A percentile compares a stretch with the other conserved stretches of the same genome.
Conservation (phyloP, 202 grass and related monocot genomes). For the Carex arenaria region DNA sequence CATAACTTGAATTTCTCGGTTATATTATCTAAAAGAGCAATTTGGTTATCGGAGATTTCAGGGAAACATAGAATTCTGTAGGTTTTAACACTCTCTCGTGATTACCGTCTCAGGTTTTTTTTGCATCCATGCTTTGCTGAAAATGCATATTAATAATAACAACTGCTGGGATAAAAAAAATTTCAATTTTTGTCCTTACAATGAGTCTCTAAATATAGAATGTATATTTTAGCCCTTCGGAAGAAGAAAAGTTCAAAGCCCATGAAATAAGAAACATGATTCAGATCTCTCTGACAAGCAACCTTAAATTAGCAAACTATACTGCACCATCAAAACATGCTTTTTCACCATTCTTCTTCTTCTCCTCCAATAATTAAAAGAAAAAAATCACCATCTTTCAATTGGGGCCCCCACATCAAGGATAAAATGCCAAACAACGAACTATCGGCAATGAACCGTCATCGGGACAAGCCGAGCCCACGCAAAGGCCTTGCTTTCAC, state of each 20-base stretch:
- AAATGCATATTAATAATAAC: background rate
- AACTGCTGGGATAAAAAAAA: background rate
- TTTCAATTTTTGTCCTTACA: background rate
- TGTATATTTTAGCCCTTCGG: background rate
- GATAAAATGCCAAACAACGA: constrained; percentile 12
- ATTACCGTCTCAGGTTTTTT: background rate
- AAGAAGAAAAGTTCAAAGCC: background rate
- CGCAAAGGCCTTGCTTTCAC: constrained; percentile 37
- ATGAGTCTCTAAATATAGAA: constrained; percentile 6
- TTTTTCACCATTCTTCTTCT: background rate
- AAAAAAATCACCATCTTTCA: background rate
- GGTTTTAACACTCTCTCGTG: background rate
- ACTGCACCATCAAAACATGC: constrained; percentile 2
- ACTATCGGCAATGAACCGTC: constrained; percentile 4
- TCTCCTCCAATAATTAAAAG: background rate
- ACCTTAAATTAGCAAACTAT: constrained; percentile 18
- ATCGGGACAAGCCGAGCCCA: background rate
- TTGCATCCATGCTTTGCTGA: background rate
- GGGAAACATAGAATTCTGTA: background rate
- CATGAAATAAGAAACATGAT: constrained; percentile 12
- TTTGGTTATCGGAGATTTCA: background rate
- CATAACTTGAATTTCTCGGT: background rate
- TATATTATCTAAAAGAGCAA: background rate
- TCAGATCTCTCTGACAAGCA: constrained; percentile 9
- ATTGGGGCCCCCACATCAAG: background rate